Evolutionary conservation across 805 yeast species (phyloP).

Genomic region (Lipomyces sp.): DNA sequence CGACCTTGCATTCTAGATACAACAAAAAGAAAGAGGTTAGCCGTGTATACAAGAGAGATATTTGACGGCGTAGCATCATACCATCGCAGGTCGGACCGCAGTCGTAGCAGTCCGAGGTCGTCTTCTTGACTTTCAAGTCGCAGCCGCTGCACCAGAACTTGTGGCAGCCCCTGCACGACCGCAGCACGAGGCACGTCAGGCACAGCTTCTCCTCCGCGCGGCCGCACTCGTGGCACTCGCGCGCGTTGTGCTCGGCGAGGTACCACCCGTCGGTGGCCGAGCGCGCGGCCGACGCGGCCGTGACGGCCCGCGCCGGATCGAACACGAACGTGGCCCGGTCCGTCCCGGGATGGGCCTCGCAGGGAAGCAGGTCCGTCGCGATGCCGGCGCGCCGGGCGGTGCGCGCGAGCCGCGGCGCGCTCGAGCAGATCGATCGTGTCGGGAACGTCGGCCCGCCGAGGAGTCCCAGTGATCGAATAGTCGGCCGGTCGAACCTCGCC

Average conservation of each 20-base stretch:
- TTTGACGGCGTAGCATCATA: background rate
- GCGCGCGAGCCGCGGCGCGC: constrained; percentile 16
- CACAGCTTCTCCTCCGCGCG: constrained; percentile 11
- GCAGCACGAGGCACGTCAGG: constrained; percentile 16
- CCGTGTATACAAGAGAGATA: background rate
- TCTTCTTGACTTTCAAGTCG: constrained; percentile 15
- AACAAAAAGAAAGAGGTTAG: background rate
- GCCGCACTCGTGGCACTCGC: constrained; percentile 13
- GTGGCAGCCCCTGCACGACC: constrained; percentile 22
- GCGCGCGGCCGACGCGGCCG: background rate
- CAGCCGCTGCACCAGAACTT: constrained; percentile 25
- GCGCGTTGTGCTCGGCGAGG: constrained; percentile 14
- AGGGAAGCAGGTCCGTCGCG: constrained; percentile 19
- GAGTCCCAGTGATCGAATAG: constrained; percentile 14
- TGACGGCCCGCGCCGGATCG: background rate
- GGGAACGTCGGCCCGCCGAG: constrained; percentile 28
- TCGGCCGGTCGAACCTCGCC: constrained; percentile 11
- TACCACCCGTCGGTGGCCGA: constrained; percentile 16
- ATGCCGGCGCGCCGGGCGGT: constrained; percentile 21
- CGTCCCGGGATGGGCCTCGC: constrained; percentile 13
- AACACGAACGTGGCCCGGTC: background rate
- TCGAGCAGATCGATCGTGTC: constrained; percentile 12
- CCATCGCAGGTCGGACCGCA: constrained; percentile 27
- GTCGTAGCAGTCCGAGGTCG: constrained; percentile 27
- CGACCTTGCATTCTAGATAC: constrained; percentile 18